These are phyloP conservation scores for Drechslera avenae DNA, from an alignment of 2,329 filamentous ascomycete genomes.

Conservation along the genomic window DNA sequence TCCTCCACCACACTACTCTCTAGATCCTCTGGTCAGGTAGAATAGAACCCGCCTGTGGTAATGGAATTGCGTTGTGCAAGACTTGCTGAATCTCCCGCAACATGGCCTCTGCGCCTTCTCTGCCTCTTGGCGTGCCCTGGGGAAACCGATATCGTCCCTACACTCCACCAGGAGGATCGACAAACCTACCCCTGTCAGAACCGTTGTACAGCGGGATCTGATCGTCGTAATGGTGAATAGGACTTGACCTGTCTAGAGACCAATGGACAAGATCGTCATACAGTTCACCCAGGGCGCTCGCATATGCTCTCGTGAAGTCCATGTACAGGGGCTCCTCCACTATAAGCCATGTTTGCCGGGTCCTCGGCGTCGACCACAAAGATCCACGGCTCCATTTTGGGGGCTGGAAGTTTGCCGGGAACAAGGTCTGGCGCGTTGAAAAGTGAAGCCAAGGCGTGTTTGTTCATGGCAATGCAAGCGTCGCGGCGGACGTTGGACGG, in stretches of 20 bases:
- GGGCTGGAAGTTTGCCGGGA: background rate
- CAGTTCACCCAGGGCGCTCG: background rate
- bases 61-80: background rate
- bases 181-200: background rate
- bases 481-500: background rate
- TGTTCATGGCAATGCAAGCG: background rate
- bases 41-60: too few species aligned
- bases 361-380: background rate
- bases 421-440: background rate
- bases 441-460: background rate
- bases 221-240: background rate
- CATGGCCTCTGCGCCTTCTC: background rate
- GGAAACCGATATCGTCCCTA: background rate
- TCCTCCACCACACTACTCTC: too few species aligned
- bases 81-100: background rate
- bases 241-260: background rate
- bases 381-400: background rate
- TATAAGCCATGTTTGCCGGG: background rate
- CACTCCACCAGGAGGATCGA: background rate
- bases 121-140: background rate
- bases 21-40: too few species aligned
- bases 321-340: background rate
- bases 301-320: background rate
- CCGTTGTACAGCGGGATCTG: constrained; percentile 1
- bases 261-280: background rate